phyloP scores from a whole-genome alignment of 768 basidiomycete genomes.

The Sutorius australiensis region DNA sequence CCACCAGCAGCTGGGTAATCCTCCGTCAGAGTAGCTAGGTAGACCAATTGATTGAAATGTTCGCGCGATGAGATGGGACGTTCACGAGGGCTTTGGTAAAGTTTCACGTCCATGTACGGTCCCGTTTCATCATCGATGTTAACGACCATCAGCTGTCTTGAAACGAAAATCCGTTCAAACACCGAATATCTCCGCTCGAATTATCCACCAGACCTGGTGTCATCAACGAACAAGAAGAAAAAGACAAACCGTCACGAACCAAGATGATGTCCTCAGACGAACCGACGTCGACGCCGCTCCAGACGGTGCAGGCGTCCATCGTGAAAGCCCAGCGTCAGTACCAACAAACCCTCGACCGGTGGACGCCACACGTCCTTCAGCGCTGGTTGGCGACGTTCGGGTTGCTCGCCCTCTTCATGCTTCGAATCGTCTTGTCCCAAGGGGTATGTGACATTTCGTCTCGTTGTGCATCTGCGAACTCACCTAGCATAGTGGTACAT shows the following conservation, averaged over 20 bases:
- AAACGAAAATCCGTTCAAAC: neutral
- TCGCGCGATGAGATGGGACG: no score
- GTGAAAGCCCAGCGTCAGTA: constrained; percentile 67
- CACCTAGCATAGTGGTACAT: constrained; percentile 74
- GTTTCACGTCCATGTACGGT: no score
- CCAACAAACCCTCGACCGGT: constrained; percentile 85
- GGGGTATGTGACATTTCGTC: constrained; percentile 55
- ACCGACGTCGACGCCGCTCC: constrained; percentile 25
- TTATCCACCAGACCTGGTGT: neutral
- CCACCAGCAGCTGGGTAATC: neutral
- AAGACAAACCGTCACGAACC: constrained; percentile 9
- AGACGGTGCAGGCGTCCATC: constrained; percentile 25
- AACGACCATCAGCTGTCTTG: no score
- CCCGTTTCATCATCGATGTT: no score
- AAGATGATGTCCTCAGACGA: constrained; percentile 36
- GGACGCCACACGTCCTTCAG: constrained; percentile 85
- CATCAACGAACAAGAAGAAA: neutral
- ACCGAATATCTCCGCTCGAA: constrained; percentile 14
- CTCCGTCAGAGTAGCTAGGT: neutral
- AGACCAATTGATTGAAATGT: no score
- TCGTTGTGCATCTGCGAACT: neutral
- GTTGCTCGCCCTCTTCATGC: constrained; percentile 68
- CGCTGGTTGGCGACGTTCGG: constrained; percentile 81
- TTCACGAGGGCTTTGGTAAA: no score
- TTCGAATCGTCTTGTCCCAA: constrained; percentile 84